phyloP scores from a whole-genome alignment of 2,329 filamentous ascomycete species.

The Aspergillus fischeri region DNA sequence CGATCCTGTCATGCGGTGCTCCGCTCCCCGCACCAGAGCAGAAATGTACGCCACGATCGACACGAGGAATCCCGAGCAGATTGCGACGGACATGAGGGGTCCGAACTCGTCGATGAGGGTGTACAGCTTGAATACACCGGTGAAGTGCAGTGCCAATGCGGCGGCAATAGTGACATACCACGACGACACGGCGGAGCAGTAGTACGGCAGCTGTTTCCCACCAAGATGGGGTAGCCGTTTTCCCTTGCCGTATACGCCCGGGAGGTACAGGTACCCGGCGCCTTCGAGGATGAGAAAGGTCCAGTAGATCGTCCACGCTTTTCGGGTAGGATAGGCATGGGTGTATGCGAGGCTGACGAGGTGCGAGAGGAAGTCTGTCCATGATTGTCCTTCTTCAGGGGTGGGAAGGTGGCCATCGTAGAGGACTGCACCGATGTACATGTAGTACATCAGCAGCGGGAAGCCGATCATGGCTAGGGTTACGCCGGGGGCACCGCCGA shows the following conservation, averaged over 20 bases:
- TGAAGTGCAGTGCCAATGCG: constrained; percentile 67
- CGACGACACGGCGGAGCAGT: constrained; percentile 81
- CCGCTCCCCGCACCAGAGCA: constrained; percentile 71
- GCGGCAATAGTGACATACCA: constrained; percentile 79
- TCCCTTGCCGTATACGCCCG: constrained; percentile 80
- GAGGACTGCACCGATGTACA: constrained; percentile 93
- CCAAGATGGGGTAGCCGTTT: constrained; percentile 78
- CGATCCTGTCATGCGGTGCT: constrained; percentile 85
- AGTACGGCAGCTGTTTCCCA: constrained; percentile 83
- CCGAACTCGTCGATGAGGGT: constrained; percentile 93
- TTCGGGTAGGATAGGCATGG: constrained; percentile 73
- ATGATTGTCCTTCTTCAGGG: constrained; percentile 60
- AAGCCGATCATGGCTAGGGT: constrained; percentile 82
- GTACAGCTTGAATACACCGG: constrained; percentile 79
- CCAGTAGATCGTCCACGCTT: constrained; percentile 94
- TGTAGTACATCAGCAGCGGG: constrained; percentile 93
- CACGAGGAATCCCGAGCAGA: constrained; percentile 80
- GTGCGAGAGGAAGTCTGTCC: constrained; percentile 65
- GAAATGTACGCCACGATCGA: constrained; percentile 79
- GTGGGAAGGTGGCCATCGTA: constrained; percentile 78
- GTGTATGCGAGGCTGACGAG: constrained; percentile 69
- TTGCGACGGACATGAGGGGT: constrained; percentile 84
- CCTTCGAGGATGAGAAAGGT: constrained; percentile 80
- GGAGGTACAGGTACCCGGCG: constrained; percentile 75
- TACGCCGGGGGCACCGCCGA: constrained; percentile 77